phyloP scores from a whole-genome alignment of 1,284 basidiomycete genomes.

The Sanghuangporus sanghuang region DNA sequence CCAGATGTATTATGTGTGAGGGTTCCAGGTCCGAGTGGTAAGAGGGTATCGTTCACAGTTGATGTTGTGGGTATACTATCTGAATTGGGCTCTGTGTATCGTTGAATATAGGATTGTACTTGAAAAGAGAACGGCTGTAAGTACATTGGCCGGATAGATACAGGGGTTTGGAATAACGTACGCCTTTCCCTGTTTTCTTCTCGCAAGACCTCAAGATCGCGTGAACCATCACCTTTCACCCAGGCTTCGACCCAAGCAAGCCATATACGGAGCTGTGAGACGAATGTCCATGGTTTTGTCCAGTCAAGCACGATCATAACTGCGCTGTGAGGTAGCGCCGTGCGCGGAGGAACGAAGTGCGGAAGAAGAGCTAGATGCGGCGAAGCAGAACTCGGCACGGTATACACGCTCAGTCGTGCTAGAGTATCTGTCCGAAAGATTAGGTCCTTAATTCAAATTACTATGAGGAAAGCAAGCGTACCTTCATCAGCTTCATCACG shows the following conservation, averaged over 20 bases:
- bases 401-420: constrained; percentile 84
- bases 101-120: constrained; percentile 87
- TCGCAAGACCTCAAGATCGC: constrained; percentile 63
- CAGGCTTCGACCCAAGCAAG: constrained; percentile 79
- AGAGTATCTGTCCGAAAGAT: constrained; percentile 58
- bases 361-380: constrained; percentile 78
- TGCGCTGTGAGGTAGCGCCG: constrained; percentile 71
- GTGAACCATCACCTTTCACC: constrained; percentile 62
- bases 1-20: constrained; percentile 81
- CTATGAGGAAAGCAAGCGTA: constrained; percentile 24
- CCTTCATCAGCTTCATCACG: constrained; percentile 88
- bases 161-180: constrained; percentile 38
- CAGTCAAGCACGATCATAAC: constrained; percentile 92
- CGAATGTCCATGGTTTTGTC: constrained; percentile 89
- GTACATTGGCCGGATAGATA: not conserved
- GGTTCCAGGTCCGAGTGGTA: constrained; percentile 76
- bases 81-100: constrained; percentile 80
- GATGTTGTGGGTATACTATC: constrained; percentile 56
- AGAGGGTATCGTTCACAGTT: constrained; percentile 50
- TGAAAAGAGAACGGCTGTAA: not conserved
- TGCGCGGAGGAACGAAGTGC: constrained; percentile 72
- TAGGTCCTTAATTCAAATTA: constrained; percentile 6
- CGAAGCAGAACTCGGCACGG: constrained; percentile 74
- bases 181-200: constrained; percentile 82
- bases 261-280: constrained; percentile 87